phyloP scores from a whole-genome alignment of 116 monocot genomes.

The Iris pallida region DNA sequence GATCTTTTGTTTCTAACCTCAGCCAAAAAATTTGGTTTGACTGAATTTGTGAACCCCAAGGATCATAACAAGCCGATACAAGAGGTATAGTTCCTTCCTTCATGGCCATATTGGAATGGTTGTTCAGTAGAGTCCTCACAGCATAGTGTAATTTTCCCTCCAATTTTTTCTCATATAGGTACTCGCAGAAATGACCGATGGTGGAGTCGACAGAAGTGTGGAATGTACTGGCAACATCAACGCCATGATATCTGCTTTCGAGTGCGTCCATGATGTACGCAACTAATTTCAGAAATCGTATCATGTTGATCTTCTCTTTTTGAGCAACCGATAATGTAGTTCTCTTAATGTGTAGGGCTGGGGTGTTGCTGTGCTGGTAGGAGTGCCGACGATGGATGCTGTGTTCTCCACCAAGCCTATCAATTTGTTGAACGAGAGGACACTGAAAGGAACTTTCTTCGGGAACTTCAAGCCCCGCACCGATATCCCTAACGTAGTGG shows the following conservation, averaged over 20 bases:
- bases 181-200: conserved; percentile 1
- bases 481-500: conserved; percentile 23
- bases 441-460: conserved; percentile 43
- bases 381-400: conserved; percentile 39
- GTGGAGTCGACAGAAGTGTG: conserved; percentile 8
- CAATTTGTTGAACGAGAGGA: conserved; percentile 34
- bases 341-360: conserved; percentile 10
- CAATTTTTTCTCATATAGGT: neutral
- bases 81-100: conserved; percentile 17
- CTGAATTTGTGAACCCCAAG: conserved; percentile 37
- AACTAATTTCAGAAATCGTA: neutral
- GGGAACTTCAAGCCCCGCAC: conserved; percentile 40
- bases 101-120: neutral
- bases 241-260: conserved; percentile 11
- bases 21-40: conserved; percentile 34
- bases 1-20: neutral
- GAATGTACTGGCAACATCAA: conserved; percentile 11
- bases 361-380: conserved; percentile 54
- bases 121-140: neutral
- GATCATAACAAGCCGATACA: conserved; percentile 36
- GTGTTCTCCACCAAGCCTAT: conserved; percentile 37
- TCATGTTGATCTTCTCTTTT: neutral
- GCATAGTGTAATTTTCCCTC: neutral
- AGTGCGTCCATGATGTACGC: conserved; percentile 12
- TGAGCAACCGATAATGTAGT: neutral